phyloP scores from a whole-genome alignment of 2,329 filamentous ascomycete species.

The Furcasterigmium furcatum region DNA sequence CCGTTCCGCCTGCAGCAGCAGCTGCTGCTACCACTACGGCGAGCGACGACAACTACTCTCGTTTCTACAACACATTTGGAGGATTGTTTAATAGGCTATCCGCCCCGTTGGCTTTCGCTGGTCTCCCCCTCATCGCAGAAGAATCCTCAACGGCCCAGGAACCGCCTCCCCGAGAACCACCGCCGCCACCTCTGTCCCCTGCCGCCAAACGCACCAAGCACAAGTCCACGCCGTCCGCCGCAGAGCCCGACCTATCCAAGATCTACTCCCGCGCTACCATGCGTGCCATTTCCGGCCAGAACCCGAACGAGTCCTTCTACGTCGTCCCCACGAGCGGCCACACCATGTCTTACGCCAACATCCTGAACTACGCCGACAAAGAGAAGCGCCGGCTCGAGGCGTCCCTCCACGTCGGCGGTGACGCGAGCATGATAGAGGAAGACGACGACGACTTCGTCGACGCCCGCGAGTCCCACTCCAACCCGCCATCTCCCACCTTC shows the following conservation, averaged over 20 bases:
- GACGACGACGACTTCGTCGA: conserved; percentile 88
- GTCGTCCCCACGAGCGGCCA: conserved; percentile 90
- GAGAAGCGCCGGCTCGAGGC: conserved; percentile 59
- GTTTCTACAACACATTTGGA: conserved; percentile 91
- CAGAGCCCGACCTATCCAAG: conserved; percentile 74
- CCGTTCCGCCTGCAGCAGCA: conserved; percentile 5
- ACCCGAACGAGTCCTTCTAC: conserved; percentile 78
- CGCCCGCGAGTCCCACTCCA: conserved; percentile 64
- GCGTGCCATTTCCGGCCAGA: conserved; percentile 66
- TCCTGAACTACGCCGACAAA: conserved; percentile 69
- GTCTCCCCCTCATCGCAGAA: conserved; percentile 70
- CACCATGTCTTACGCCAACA: conserved; percentile 89
- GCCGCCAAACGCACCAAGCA: conserved; percentile 28
- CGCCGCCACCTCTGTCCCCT: too few relatives aligned
- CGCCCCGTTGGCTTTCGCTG: conserved; percentile 87
- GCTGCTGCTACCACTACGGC: conserved; percentile 3
- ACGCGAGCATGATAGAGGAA: conserved; percentile 51
- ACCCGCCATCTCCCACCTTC: conserved; percentile 32
- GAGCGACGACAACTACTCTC: conserved; percentile 77
- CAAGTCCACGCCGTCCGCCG: conserved; percentile 23
- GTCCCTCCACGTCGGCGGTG: conserved; percentile 35
- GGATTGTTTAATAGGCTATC: conserved; percentile 85
- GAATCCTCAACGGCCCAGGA: conserved; percentile 26
- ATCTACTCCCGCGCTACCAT: conserved; percentile 86
- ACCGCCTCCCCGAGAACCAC: neutral